Conservation (phyloP, 169 alveolate species). For the Cyclospora cayetanensis region DNA sequence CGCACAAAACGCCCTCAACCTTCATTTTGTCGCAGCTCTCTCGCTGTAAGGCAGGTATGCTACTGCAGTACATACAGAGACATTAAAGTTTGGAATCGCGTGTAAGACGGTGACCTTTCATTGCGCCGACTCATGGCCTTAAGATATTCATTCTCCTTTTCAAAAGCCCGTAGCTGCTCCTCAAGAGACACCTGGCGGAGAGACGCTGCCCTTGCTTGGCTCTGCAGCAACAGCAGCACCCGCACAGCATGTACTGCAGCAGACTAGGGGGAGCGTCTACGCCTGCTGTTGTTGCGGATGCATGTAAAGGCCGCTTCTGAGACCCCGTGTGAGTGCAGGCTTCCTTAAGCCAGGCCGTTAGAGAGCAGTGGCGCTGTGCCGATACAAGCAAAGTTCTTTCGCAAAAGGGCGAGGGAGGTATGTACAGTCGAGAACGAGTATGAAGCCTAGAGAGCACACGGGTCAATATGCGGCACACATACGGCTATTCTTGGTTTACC, state of each 20-base stretch:
- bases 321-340: no score
- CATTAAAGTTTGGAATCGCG: not conserved
- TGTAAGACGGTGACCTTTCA: not conserved
- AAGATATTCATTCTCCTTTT: not conserved
- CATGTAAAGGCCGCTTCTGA: no score
- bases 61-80: not conserved
- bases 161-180: not conserved
- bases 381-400: no score
- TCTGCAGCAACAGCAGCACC: not conserved
- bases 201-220: not conserved
- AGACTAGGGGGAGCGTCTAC: no score
- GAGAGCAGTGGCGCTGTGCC: no score
- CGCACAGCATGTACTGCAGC: not conserved
- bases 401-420: no score
- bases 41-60: not conserved
- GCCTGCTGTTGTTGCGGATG: not conserved
- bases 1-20: not conserved
- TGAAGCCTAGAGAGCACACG: no score
- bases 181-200: conserved; percentile 7
- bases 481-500: no score
- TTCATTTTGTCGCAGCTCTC: not conserved
- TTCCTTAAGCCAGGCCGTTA: no score
- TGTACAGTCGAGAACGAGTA: no score
- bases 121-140: not conserved
- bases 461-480: no score